Percentiles rank a stretch among this genome's conserved stretches.
Conservation (phyloP, 2,329 filamentous ascomycete genomes). For the Sphaerostilbella broomeana region DNA sequence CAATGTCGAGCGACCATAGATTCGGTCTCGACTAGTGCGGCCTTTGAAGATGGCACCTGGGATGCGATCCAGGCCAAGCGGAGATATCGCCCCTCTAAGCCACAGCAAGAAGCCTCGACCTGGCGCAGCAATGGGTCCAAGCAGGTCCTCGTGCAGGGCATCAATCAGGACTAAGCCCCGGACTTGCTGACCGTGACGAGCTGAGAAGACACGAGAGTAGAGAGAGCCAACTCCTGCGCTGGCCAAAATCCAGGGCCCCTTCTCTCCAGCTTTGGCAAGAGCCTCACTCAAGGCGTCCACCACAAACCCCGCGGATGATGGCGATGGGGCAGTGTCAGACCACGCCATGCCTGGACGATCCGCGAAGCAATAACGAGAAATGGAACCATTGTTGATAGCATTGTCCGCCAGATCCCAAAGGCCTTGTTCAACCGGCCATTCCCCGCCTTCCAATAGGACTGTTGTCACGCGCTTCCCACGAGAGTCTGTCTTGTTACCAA, state of each 20-base stretch:
- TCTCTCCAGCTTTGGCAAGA: slow-evolving; percentile 70
- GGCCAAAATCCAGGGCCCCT: slow-evolving; percentile 82
- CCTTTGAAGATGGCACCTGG: slow-evolving; percentile 76
- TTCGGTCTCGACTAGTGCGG: slow-evolving; percentile 72
- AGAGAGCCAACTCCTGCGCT: slow-evolving; percentile 82
- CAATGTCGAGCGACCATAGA: slow-evolving; percentile 73
- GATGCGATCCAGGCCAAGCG: slow-evolving; percentile 76
- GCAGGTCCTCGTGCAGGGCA: slow-evolving; percentile 78
- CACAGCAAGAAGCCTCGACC: slow-evolving; percentile 77
- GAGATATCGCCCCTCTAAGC: slow-evolving; percentile 78
- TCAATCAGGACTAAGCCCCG: slow-evolving; percentile 80
- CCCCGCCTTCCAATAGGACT: slow-evolving; percentile 78
- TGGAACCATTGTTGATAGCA: slow-evolving; percentile 71
- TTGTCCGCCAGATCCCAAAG: slow-evolving; percentile 75
- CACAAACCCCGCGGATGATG: slow-evolving; percentile 88
- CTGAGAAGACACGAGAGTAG: slow-evolving; percentile 85
- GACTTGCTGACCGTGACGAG: slow-evolving; percentile 68
- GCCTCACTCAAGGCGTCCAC: slow-evolving; percentile 84
- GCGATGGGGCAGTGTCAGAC: slow-evolving; percentile 86
- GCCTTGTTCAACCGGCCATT: slow-evolving; percentile 69
- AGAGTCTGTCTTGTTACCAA: slow-evolving; percentile 58
- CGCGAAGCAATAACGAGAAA: slow-evolving; percentile 87
- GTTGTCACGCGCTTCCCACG: slow-evolving; percentile 59
- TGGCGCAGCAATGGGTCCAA: slow-evolving; percentile 59
- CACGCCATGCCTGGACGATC: slow-evolving; percentile 87